These are phyloP conservation scores for Saccharomyces hybrid DNA, from an alignment of 1,139 yeast genomes.

Conservation along the genomic window DNA sequence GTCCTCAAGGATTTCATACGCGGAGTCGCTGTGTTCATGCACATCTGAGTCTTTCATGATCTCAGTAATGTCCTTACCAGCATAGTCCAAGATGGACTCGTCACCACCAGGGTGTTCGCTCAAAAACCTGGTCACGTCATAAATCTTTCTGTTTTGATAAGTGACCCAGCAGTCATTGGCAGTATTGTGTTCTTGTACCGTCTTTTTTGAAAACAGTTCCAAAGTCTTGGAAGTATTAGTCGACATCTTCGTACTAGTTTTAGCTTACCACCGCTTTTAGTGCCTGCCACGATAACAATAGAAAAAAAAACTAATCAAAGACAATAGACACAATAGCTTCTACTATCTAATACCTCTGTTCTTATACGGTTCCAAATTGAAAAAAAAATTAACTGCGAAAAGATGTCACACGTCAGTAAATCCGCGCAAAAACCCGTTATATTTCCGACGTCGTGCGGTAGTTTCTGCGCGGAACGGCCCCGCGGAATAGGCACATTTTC, in stretches of 20 bases:
- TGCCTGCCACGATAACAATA: neutral
- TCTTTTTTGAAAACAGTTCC: conserved; percentile 38
- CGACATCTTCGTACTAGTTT: conserved; percentile 5
- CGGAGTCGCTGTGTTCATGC: conserved; percentile 77
- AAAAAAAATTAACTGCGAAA: neutral
- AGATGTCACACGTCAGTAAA: neutral
- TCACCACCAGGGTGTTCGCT: conserved; percentile 87
- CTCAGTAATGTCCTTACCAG: conserved; percentile 76
- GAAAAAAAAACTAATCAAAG: neutral
- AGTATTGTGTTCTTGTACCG: conserved; percentile 45
- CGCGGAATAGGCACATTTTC: neutral
- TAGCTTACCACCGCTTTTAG: neutral
- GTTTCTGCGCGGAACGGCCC: neutral
- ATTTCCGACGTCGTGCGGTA: neutral
- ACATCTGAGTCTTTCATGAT: conserved; percentile 61
- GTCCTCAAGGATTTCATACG: conserved; percentile 85
- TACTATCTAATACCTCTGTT: neutral
- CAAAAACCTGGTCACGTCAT: conserved; percentile 69
- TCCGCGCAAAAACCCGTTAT: neutral
- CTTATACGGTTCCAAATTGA: neutral
- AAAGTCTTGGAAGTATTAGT: conserved; percentile 27
- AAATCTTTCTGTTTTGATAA: conserved; percentile 65
- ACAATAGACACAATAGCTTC: neutral
- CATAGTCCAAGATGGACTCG: conserved; percentile 49
- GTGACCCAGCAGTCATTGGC: conserved; percentile 69